Evolutionary conservation across 192 early-diverging fungal genomes (phyloP), one percentile per base, ranked within the genome.

Genomic region (Rhizophagus clarus): DNA sequence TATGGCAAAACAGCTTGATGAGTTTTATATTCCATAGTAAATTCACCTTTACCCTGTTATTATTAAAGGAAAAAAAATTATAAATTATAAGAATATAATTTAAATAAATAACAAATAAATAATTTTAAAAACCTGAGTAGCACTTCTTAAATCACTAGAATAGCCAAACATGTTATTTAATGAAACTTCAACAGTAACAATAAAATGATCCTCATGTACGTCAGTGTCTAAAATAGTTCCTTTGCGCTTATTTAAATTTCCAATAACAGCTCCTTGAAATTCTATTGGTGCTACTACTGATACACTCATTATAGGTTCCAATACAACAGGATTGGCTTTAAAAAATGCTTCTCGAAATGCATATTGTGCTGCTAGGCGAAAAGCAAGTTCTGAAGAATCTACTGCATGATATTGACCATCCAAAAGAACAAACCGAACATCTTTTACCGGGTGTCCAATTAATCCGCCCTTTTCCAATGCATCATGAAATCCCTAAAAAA

Each of bases 131-230:
- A 78, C 76, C 64, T 78, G 92, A 24, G 96, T 96, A 73, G 91
- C 90, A 47, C 93, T 93, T 76, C 97, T 90, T 82, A 99, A 89
- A 84, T 99, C 97, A 20, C 96, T 96, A 66, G 97, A 96, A 84
- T 97, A 97, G 26, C 97, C 97, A 93, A 99, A 99, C 97, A 99
- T 99, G 75, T 95, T 95, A 86, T 99, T 99, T 79, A 99, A 85
- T 5, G 97, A 94, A 32, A 99, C 97, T 81, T 97, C 94, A 26
- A 94, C 93, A 61, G 87, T 86, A 34, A 95, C 89, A 26, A 92
- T 92, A 68, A 97, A 94, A 86, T 96, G 96, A 72, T 97, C 97
- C 81, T 99, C 96, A 45, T 93, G 92, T 5, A 96, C 91, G 68
- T 96, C 97, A 1, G 96, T 94, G 81, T 99, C 95, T 45, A 94